Conservation (phyloP, 345 rosid species). For the Citrus unshiu region DNA sequence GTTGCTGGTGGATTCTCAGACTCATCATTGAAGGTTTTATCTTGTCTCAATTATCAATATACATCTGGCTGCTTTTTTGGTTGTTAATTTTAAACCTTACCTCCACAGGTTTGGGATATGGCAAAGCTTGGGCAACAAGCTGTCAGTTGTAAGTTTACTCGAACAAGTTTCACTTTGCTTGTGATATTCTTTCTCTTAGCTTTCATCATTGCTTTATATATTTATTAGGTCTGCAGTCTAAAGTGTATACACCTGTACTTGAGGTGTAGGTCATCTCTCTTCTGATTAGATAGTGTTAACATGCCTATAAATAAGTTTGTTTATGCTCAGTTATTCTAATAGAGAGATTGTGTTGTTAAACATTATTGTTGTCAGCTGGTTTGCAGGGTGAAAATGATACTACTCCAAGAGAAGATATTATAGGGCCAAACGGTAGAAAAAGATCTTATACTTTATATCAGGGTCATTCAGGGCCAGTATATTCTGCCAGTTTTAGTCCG, state of each 20-base stretch:
- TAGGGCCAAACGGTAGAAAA: slow-evolving; percentile 46
- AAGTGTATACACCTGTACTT: not conserved
- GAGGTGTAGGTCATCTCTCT: not conserved
- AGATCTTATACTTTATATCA: slow-evolving; percentile 69
- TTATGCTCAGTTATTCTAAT: not conserved
- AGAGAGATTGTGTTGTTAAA: slow-evolving; percentile 13
- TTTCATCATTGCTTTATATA: not conserved
- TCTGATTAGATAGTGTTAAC: not conserved
- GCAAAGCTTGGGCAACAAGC: slow-evolving; percentile 85
- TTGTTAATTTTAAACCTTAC: slow-evolving; percentile 26
- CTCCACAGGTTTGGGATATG: slow-evolving; percentile 91
- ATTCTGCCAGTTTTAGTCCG: slow-evolving; percentile 87
- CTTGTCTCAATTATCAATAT: not conserved
- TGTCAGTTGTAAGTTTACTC: slow-evolving; percentile 47
- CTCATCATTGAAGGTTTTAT: slow-evolving; percentile 79
- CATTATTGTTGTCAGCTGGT: slow-evolving; percentile 46
- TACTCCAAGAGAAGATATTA: slow-evolving; percentile 41
- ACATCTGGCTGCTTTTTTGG: slow-evolving; percentile 8
- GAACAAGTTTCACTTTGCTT: not conserved
- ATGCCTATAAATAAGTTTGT: not conserved
- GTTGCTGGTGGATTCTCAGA: slow-evolving; percentile 97
- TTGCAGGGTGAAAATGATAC: slow-evolving; percentile 70
- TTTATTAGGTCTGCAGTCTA: not conserved
- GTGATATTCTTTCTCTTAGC: not conserved
- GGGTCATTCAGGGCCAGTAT: slow-evolving; percentile 95